Evolutionary conservation across 2,329 filamentous ascomycete genomes (phyloP), one percentile per base, ranked within the genome.

Genomic region (Penicillium capsulatum): DNA sequence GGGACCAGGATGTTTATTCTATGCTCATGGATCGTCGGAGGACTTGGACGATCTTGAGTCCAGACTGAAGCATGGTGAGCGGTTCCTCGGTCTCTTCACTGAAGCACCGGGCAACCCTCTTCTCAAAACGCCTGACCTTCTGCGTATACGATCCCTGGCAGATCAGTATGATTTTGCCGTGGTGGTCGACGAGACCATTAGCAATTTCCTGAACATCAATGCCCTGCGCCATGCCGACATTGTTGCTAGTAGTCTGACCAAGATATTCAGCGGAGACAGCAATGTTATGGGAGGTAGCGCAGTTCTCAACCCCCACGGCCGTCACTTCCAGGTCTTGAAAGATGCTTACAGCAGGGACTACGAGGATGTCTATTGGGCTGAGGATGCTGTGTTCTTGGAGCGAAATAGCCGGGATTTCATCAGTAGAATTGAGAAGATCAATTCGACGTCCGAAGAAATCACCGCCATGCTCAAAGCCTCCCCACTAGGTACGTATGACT

Each of bases 61-160:
- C 33, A 79, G 83, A 3, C 71, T 97, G 5, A 67, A 79, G 48
- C 64, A 63, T 7, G 91, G 91, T 28, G 85, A 95, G 65, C 77
- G 75, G 32, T 91, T 84, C 59, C 75, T 95, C 4, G 85, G 79
- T 1, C 74, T 98, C 3, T 97, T 96, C 66, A 94, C 88, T 64
- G 92, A 98, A 61, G 96, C 97, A 49, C 92, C 92, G 0, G 84
- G 87, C 22, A 98, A 98, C 59, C 92, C 92, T 3, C 75, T 97
- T 10, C 73, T 98, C 27, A 83, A 80, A 37, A 87, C 87, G 16
- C 91, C 91, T 0, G 83, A 98, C 64, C 76, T 98, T 14, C 69
- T 71, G 44, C 82, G 90, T n/a, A 91, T 98, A 44, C 82, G 86
- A 26, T 63, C 66, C 11, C 70, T 98, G 17, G 90, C 91, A 1